Percentiles rank a stretch among this genome's conserved stretches.
Evolutionary conservation across 257 asterid genomes (phyloP).

Genomic region (Dorcoceras hygrometricum): DNA sequence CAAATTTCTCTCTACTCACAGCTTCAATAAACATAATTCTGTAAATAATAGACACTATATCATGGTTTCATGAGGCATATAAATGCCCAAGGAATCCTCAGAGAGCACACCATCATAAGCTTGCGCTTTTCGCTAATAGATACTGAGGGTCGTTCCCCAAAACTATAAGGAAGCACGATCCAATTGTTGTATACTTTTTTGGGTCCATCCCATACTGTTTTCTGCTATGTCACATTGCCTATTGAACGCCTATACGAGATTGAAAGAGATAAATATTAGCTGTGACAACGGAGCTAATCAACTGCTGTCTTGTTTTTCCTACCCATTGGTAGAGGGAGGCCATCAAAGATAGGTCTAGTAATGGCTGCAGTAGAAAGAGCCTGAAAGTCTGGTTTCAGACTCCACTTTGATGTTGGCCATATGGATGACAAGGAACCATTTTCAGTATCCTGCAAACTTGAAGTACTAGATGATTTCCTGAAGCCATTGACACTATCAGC

Average conservation of each 20-base stretch:
- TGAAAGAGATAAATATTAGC: background rate
- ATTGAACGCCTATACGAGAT: background rate
- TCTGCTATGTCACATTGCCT: background rate
- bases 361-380: conserved; percentile 66
- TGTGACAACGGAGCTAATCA: conserved; percentile 35
- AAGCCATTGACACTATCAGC: conserved; percentile 42
- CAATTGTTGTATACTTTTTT: background rate
- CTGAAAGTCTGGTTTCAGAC: conserved; percentile 69
- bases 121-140: too few species aligned
- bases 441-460: conserved; percentile 78
- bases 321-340: conserved; percentile 64
- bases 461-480: conserved; percentile 73
- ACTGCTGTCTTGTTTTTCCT: conserved; percentile 72
- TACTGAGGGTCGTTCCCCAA: background rate
- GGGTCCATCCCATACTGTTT: background rate
- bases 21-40: background rate
- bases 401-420: conserved; percentile 79
- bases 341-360: conserved; percentile 71
- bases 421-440: conserved; percentile 47
- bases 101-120: background rate
- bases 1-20: too few species aligned
- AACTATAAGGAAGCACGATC: background rate
- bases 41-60: background rate
- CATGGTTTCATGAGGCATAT: background rate
- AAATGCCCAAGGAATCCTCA: background rate